Conservation (phyloP, 1,284 basidiomycete genomes). For the Omphalotus olearius region DNA sequence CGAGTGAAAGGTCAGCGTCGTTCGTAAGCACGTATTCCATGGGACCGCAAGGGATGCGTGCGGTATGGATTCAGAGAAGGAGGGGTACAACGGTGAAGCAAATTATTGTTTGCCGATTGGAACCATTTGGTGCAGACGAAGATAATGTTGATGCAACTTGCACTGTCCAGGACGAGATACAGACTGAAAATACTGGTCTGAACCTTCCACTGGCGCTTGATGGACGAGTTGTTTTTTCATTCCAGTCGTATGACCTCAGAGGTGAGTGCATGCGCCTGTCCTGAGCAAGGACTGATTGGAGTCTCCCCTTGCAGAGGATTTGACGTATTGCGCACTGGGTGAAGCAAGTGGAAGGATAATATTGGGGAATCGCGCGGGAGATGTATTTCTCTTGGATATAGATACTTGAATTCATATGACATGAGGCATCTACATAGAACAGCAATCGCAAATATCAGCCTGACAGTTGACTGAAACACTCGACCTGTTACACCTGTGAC, state of each 20-base stretch:
- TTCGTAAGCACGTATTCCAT: constrained; percentile 44
- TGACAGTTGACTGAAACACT: background rate
- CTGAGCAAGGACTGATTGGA: background rate
- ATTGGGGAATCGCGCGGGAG: constrained; percentile 41
- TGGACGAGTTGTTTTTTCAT: constrained; percentile 32
- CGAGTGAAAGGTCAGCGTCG: constrained; percentile 17
- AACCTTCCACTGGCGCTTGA: constrained; percentile 25
- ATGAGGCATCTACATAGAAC: background rate
- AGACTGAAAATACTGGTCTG: constrained; percentile 13
- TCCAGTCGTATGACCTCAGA: constrained; percentile 45
- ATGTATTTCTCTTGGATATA: constrained; percentile 29
- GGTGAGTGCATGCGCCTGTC: constrained; percentile 26
- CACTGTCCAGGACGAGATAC: constrained; percentile 7
- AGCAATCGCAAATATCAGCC: background rate
- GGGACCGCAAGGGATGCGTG: constrained; percentile 40
- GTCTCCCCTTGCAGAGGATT: constrained; percentile 33
- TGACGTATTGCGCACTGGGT: constrained; percentile 42
- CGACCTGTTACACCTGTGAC: background rate
- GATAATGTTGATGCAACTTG: background rate
- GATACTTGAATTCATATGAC: constrained; percentile 3
- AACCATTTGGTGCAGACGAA: background rate
- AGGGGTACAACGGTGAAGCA: constrained; percentile 33
- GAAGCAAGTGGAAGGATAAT: constrained; percentile 42
- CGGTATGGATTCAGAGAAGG: constrained; percentile 46
- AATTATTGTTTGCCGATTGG: constrained; percentile 31